Base-by-base conservation (phyloP, 192 early-diverging fungal genomes). In the Oehlia diaphana region DNA sequence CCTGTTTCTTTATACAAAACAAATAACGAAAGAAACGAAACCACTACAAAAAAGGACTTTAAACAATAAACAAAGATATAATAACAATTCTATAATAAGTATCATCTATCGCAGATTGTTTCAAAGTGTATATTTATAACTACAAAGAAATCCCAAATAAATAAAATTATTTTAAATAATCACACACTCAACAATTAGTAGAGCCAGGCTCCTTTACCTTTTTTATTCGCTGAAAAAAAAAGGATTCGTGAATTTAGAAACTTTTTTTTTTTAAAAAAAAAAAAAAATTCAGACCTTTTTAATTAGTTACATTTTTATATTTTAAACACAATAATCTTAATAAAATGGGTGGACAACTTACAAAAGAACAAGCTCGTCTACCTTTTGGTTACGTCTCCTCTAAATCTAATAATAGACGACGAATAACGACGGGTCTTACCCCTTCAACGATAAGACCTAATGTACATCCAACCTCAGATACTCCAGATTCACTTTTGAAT, bases 351-450 rank as follows among this genome's bases (percentile, higher is more conserved):
- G 65, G 61, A 16, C 76, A 78, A 78, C 44, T 78, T 4, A 78
- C 76, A 33, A 78, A 78, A 78, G 76, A 78, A 67, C 76, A 78
- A 68, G 76, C 76, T 44, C 44, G 16, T 10, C 26, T 78, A 14
- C 65, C 76, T 49, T 78, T 78, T 23, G 76, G 76, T 23, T 78
- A 69, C 16, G 76, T 68, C 6, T 47, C 76, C 16, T 26, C 21
- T 2, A 53, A 66, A 50, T 14, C 39, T 10, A 7, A 31, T 21
- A 33, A 26, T 7, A 16, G 33, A 50, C 58, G 49, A 37, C 58
- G 35, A 23, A 37, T 33, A 21, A 49, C 26, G 53, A 9, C 42
- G 35, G 49, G 49, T n/a, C 33, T 63, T 23, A 31, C 2, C 6
- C 61, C 76, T n/a, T 68, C 66, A 68, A 78, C 76, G 26, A 68